Percentiles rank a stretch among this genome's conserved stretches.
These are phyloP conservation scores for Sarcodon aspratus DNA, from an alignment of 768 basidiomycete genomes.

Conservation along the genomic window DNA sequence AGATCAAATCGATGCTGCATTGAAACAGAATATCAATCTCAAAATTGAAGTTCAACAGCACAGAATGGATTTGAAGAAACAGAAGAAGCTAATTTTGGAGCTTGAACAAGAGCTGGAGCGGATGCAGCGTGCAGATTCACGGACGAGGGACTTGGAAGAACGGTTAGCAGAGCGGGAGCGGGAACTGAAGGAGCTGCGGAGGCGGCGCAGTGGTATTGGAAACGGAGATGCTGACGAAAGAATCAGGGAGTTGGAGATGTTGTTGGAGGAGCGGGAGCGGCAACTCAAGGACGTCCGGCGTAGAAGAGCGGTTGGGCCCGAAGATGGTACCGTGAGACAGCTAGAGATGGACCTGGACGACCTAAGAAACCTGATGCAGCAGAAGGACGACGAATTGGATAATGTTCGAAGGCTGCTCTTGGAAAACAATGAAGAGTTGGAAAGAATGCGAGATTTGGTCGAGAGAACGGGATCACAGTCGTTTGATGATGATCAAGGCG, in stretches of 20 bases:
- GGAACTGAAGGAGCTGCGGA: constrained; percentile 56
- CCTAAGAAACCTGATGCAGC: constrained; percentile 8
- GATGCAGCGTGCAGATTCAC: constrained; percentile 40
- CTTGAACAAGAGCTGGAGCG: constrained; percentile 73
- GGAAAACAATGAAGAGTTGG: constrained; percentile 80
- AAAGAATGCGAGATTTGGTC: constrained; percentile 57
- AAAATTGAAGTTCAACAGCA: constrained; percentile 89
- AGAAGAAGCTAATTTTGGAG: constrained; percentile 80
- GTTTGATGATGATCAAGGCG: constrained; percentile 26
- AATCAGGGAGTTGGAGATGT: constrained; percentile 14
- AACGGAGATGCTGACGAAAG: not conserved
- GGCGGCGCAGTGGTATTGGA: constrained; percentile 21
- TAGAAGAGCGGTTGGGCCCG: constrained; percentile 16
- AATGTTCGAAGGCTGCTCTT: constrained; percentile 57
- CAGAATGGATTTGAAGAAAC: constrained; percentile 83
- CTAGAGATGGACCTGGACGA: constrained; percentile 21
- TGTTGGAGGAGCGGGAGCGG: not conserved
- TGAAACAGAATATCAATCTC: constrained; percentile 88
- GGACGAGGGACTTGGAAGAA: constrained; percentile 70
- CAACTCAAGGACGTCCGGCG: not conserved
- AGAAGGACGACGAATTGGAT: constrained; percentile 60
- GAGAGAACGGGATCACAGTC: constrained; percentile 35
- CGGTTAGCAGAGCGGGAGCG: constrained; percentile 62
- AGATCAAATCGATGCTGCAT: constrained; percentile 83
- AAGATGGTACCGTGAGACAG: constrained; percentile 43